These are phyloP conservation scores for Penicillium taxi DNA, from an alignment of 495 filamentous ascomycete genomes.

Conservation along the genomic window DNA sequence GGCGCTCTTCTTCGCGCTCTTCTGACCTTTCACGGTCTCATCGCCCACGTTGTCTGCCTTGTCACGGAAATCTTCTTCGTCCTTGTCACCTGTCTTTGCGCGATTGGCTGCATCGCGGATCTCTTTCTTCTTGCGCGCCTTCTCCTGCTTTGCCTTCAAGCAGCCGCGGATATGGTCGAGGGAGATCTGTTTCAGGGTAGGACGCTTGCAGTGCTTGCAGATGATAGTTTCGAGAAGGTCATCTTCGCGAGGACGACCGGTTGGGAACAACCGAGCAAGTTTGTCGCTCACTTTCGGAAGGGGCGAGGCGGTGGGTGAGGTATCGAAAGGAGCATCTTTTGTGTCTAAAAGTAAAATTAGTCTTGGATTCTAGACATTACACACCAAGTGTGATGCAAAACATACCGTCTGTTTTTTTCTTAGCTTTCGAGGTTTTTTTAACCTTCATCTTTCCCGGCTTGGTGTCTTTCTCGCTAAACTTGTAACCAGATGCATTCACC, in stretches of 20 bases:
- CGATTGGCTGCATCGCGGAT: conserved; percentile 61
- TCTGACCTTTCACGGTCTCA: conserved; percentile 41
- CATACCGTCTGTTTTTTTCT: conserved; percentile 46
- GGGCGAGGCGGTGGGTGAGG: conserved; percentile 41
- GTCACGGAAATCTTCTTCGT: conserved; percentile 41
- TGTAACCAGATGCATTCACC: conserved; percentile 42
- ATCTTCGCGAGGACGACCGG: conserved; percentile 60
- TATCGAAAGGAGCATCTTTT: conserved; percentile 25
- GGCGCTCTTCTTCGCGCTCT: conserved; percentile 65
- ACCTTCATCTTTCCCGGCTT: conserved; percentile 57
- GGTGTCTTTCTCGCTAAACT: conserved; percentile 54
- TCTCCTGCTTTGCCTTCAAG: conserved; percentile 66
- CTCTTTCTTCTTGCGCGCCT: conserved; percentile 72
- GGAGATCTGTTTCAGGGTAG: conserved; percentile 51
- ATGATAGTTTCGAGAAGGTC: conserved; percentile 58
- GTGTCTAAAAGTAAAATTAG: conserved; percentile 7
- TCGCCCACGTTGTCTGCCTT: conserved; percentile 33
- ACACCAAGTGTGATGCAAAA: neutral
- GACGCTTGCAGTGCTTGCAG: conserved; percentile 79
- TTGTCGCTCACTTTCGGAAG: conserved; percentile 68
- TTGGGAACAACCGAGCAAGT: conserved; percentile 62
- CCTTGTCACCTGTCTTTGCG: conserved; percentile 52
- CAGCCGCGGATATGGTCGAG: conserved; percentile 62
- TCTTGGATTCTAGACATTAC: conserved; percentile 8
- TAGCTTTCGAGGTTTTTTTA: conserved; percentile 57